These are phyloP conservation scores for Boletus pseudo-olivaceus DNA, from an alignment of 768 basidiomycete species.

Conservation along the genomic window DNA sequence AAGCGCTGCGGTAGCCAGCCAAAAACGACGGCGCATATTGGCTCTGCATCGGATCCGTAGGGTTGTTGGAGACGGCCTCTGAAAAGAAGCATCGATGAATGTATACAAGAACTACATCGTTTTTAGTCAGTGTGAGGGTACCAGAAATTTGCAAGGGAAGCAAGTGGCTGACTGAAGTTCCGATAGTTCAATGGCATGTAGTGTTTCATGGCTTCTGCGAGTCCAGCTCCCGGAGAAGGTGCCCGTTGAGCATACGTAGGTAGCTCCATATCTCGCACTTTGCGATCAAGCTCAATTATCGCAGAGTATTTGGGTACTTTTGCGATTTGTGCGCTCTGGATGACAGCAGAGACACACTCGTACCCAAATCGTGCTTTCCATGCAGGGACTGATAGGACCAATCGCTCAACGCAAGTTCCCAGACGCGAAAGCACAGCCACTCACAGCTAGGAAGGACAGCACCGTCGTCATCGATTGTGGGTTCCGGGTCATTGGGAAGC, in stretches of 20 bases:
- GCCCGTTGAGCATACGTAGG: slow-evolving; percentile 57
- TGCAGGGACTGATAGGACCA: slow-evolving; percentile 45
- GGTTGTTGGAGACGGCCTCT: slow-evolving; percentile 62
- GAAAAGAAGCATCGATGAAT: slow-evolving; percentile 77
- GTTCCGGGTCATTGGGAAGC: slow-evolving; percentile 57
- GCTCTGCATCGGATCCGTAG: slow-evolving; percentile 65
- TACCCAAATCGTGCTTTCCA: slow-evolving; percentile 71
- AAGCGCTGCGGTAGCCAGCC: slow-evolving; percentile 65
- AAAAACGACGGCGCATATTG: slow-evolving; percentile 65
- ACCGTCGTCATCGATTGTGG: slow-evolving; percentile 58
- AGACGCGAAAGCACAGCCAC: slow-evolving; percentile 20
- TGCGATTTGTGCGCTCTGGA: slow-evolving; percentile 64
- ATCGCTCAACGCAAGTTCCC: not conserved
- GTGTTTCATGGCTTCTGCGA: slow-evolving; percentile 65
- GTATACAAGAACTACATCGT: slow-evolving; percentile 56
- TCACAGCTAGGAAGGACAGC: slow-evolving; percentile 55
- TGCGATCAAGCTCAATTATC: slow-evolving; percentile 62
- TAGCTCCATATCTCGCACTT: slow-evolving; percentile 63
- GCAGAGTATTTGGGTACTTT: slow-evolving; percentile 59
- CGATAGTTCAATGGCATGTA: slow-evolving; percentile 76
- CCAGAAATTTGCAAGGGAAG: not conserved
- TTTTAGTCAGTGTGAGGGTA: not conserved
- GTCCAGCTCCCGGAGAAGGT: slow-evolving; percentile 45
- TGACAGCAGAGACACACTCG: slow-evolving; percentile 64
- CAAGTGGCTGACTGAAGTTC: slow-evolving; percentile 51